These are phyloP conservation scores for Sarcocystis neurona DNA, from an alignment of 169 alveolate genomes.

Conservation along the genomic window DNA sequence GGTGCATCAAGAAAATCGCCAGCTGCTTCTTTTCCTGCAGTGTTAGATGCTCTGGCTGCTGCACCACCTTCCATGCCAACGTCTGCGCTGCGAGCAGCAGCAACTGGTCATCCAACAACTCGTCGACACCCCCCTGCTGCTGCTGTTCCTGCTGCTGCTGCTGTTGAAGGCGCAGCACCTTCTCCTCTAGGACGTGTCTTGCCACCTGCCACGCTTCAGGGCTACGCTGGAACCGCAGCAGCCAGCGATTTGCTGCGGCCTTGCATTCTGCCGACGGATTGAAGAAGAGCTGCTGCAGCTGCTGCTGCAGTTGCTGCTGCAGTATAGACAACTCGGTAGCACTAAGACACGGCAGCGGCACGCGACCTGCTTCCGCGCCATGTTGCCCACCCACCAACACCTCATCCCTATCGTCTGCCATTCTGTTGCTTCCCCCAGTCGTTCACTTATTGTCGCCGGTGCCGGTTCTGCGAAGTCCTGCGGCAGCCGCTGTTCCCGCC, in stretches of 20 bases:
- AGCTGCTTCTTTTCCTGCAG: constrained; percentile 48
- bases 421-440: no score
- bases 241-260: constrained; percentile 55
- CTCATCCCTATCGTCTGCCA: no score
- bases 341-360: no score
- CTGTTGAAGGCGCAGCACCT: constrained; percentile 44
- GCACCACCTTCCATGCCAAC: constrained; percentile 49
- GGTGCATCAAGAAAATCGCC: constrained; percentile 13
- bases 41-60: not conserved
- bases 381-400: no score
- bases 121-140: not conserved
- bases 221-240: constrained; percentile 43
- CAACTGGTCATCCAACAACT: constrained; percentile 25
- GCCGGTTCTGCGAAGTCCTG: no score
- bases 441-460: no score
- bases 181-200: constrained; percentile 20
- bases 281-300: constrained; percentile 33
- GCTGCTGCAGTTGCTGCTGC: constrained; percentile 35
- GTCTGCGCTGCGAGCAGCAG: constrained; percentile 39
- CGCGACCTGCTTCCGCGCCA: no score
- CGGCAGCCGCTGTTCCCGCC: no score
- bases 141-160: constrained; percentile 28
- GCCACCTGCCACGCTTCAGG: constrained; percentile 52
- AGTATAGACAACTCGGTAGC: not conserved
- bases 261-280: constrained; percentile 31